phyloP scores from a whole-genome alignment of 179 eudicot genomes.

The Vitellaria paradoxa region DNA sequence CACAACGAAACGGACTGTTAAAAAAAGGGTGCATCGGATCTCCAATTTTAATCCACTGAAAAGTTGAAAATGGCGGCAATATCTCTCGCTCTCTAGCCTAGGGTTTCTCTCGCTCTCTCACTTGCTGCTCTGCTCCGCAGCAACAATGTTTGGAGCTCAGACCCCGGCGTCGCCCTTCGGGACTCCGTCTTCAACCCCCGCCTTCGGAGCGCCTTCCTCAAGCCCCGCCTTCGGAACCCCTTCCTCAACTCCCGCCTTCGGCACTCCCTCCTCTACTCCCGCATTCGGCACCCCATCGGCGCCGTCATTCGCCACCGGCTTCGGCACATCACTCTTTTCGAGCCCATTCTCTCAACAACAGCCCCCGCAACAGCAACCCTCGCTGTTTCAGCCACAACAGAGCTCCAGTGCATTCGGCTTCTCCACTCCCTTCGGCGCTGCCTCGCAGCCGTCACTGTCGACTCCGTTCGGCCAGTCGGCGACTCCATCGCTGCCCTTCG shows the following conservation, averaged over 20 bases:
- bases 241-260: constrained; percentile 31
- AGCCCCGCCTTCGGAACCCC: constrained; percentile 37
- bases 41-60: background rate
- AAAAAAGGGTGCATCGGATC: background rate
- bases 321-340: constrained; percentile 33
- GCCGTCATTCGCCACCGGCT: constrained; percentile 35
- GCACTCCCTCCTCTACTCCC: constrained; percentile 32
- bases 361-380: constrained; percentile 40
- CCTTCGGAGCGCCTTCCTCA: constrained; percentile 38
- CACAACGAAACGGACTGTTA: background rate
- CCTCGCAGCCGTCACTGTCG: constrained; percentile 28
- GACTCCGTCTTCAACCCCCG: constrained; percentile 31
- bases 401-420: constrained; percentile 26
- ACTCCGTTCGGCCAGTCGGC: constrained; percentile 29
- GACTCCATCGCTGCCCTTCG: constrained; percentile 30
- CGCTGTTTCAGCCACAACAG: constrained; percentile 42
- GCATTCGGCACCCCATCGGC: constrained; percentile 43
- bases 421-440: constrained; percentile 29
- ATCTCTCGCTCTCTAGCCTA: constrained; percentile 9
- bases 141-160: constrained; percentile 25
- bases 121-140: background rate
- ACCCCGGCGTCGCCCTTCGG: constrained; percentile 28
- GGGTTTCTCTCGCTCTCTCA: constrained; percentile 7
- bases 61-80: constrained; percentile 21
- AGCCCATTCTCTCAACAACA: constrained; percentile 42